Base-by-base conservation (phyloP, 2,329 filamentous ascomycete species). In the Hymenoscyphus occultus region DNA sequence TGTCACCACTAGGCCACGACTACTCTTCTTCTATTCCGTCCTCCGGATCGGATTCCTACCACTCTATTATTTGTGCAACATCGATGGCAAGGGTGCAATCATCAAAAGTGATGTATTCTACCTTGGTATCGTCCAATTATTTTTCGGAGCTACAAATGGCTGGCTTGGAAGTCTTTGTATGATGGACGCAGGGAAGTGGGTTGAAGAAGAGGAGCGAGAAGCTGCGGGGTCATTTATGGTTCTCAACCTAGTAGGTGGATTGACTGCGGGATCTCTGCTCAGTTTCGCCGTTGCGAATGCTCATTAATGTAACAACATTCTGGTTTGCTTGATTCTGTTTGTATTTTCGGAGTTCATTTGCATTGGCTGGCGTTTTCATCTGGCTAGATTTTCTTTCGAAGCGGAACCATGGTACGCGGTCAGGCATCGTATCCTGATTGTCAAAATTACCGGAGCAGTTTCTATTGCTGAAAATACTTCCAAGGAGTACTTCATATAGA, bases 191-290 rank as follows among this genome's bases (percentile, higher is more conserved):
- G 86, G 85, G 0, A 87, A 91, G 70, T 94, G 88, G 85, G 93
- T 98, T 0, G 88, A 89, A 3, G 86, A 89, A 1, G 87, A 89
- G 10, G 94, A 99, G 80, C 83, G 90, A 40, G 93, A 97, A 79
- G 93, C 92, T 5, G 89, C 93, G 0, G 95, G 94, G 58, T 92
- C 90, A 0, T 98, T 98, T 76, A 98, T 99, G 95, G 90, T 91
- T 3, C 77, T 97, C 68, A 92, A 90, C 76, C 84, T 98, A n/a
- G 91, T 97, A 19, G 86, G 85, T 5, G 95, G 95, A 0, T 78
- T 98, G 77, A 86, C 92, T 1, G 82, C 83, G 31, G 95, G 95
- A n/a, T 98, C 94, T 78, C 77, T 98, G 72, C 77, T 96, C 75
- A 98, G 93, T 76, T 99, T 98, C 77, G 82, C 87, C 10, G 86